Evolutionary conservation across 371 early-diverging fungal genomes (phyloP).

Genomic region (Funneliformis caledonium): DNA sequence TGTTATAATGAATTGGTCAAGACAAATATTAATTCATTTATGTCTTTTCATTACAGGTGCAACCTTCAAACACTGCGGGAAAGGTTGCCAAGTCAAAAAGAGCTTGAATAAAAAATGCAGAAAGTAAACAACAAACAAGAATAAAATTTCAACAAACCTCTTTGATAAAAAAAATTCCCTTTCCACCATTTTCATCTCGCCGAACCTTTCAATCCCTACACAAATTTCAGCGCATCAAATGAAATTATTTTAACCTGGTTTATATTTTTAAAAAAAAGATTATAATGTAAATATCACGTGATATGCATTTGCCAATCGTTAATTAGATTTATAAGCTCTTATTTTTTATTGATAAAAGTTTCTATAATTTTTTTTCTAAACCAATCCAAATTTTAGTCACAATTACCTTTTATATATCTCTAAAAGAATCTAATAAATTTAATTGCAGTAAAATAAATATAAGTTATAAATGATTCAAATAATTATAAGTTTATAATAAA

Average conservation of each 20-base stretch:
- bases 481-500: too few species aligned
- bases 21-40: background rate
- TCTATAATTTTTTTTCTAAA: too few species aligned
- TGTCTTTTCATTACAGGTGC: background rate
- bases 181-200: background rate
- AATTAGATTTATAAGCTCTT: background rate
- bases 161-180: background rate
- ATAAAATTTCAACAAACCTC: too few species aligned
- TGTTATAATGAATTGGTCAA: background rate
- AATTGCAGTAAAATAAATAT: too few species aligned
- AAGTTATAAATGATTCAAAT: too few species aligned
- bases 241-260: background rate
- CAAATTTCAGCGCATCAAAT: background rate
- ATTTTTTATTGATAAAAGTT: too few species aligned
- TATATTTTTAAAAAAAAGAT: background rate
- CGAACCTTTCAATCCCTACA: background rate
- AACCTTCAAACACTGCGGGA: background rate
- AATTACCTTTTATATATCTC: too few species aligned
- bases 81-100: background rate
- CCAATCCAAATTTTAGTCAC: too few species aligned
- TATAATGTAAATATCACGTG: background rate
- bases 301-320: background rate
- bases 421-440: too few species aligned
- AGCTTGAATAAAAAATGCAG: slow-evolving; percentile 6
- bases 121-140: background rate